Percentiles rank a stretch among this genome's conserved stretches.
Conservation (phyloP, 352 stramenopile genomes). For the Phytophthora ohioensis region DNA sequence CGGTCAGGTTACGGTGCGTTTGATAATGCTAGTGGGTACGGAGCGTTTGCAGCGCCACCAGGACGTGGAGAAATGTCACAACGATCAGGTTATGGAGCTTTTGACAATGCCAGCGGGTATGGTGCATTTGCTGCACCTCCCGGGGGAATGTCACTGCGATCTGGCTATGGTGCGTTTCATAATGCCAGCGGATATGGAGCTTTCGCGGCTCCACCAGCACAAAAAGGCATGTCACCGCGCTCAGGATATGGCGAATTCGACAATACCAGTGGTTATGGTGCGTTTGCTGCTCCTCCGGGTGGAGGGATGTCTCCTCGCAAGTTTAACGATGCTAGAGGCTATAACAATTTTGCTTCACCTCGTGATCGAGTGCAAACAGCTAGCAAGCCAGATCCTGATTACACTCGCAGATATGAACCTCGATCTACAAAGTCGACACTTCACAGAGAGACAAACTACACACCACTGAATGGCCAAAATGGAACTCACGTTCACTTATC, state of each 20-base stretch:
- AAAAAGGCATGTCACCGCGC: slow-evolving; percentile 29
- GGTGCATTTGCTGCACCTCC: slow-evolving; percentile 32
- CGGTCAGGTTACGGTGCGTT: slow-evolving; percentile 48
- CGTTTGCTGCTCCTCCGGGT: slow-evolving; percentile 22
- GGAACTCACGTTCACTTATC: slow-evolving; percentile 32
- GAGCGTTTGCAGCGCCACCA: slow-evolving; percentile 42
- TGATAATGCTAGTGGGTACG: slow-evolving; percentile 43
- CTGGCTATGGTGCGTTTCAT: slow-evolving; percentile 46
- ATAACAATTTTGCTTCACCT: slow-evolving; percentile 29
- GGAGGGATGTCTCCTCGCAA: slow-evolving; percentile 14
- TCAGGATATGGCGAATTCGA: slow-evolving; percentile 48
- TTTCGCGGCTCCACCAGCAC: slow-evolving; percentile 37
- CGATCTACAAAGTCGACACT: too few relatives aligned
- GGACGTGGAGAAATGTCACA: slow-evolving; percentile 6
- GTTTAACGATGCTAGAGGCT: slow-evolving; percentile 44
- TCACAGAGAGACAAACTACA: neutral
- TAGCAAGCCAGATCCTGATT: neutral
- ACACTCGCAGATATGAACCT: neutral
- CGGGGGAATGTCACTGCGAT: slow-evolving; percentile 23
- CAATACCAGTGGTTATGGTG: slow-evolving; percentile 28
- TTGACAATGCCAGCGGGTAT: slow-evolving; percentile 41
- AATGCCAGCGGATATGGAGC: slow-evolving; percentile 46
- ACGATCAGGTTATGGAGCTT: slow-evolving; percentile 42
- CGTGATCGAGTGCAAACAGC: neutral
- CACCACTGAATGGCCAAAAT: neutral